Evolutionary conservation across 805 yeast genomes (phyloP), one percentile per base, ranked within the genome.

Genomic region (Kazachstania psychrophila): DNA sequence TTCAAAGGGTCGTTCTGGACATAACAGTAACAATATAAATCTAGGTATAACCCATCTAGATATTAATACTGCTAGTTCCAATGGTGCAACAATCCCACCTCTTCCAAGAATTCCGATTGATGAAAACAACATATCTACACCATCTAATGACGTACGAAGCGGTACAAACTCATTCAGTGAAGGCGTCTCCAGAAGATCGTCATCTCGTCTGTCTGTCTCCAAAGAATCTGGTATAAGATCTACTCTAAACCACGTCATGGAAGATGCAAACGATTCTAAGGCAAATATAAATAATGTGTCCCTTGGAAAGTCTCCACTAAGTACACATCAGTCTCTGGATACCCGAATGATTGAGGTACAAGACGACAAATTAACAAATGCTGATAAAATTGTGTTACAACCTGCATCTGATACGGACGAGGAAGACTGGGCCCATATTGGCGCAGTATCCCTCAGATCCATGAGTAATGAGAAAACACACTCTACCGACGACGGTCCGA

Each of bases 401-500:
- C 20, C 37, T n/a, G 65, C 59, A 31, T 70, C 77, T 31, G 94
- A 86, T 51, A 89, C 98, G 0, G 98, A 89, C 57, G 97, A 92
- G 54, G 98, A 89, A 60, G 97, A 89, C 58, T 89, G 98, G 98
- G 82, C 78, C 42, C 64, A 86, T 0, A 80, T 89, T 36, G 96
- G 96, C 1, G 87, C 96, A 0, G 79, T 73, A 26, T 65, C 74
- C 29, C 63, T 86, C 38, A 64, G 83, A 31, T 22, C 38, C 9
- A 35, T 35, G 33, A 35, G 23, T 14, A 15, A 22, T 13, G 62
- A 15, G 14, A 34, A 44, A 24, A 45, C 40, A 6, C 43, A 41
- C 18, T 43, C 50, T 12, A 41, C 40, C 16, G 32, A 10, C 5
- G 20, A 30, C 16, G 10, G 18, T 22, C 6, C 23, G 12, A 25